These are phyloP conservation scores for Cladophialophora immunda DNA, from an alignment of 2,329 filamentous ascomycete genomes.

Conservation along the genomic window DNA sequence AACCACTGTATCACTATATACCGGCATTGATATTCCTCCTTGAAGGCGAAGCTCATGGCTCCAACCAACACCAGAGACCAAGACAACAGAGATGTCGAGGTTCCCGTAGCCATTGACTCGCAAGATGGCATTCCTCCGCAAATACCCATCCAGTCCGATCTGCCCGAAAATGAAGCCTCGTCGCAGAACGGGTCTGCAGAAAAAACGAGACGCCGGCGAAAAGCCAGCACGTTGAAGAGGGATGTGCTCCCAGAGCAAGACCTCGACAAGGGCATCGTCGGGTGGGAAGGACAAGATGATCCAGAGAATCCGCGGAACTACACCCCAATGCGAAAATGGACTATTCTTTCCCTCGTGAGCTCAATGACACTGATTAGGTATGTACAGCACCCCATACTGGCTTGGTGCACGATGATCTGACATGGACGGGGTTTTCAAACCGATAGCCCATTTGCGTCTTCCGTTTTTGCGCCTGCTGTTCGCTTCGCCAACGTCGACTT, in stretches of 20 bases:
- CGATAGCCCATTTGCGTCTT: slow-evolving; percentile 57
- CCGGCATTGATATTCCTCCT: neutral
- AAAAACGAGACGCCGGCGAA: neutral
- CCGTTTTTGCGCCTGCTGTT: slow-evolving; percentile 74
- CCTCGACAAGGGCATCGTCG: slow-evolving; percentile 30
- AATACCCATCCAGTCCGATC: neutral
- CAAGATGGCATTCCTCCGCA: neutral
- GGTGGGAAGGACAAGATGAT: slow-evolving; percentile 45
- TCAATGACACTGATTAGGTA: slow-evolving; percentile 26
- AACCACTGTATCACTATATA: neutral
- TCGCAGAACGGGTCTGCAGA: neutral
- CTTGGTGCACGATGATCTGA: neutral
- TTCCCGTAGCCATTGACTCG: neutral
- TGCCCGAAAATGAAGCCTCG: neutral
- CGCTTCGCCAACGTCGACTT: slow-evolving; percentile 70
- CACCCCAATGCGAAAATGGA: slow-evolving; percentile 41
- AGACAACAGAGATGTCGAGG: neutral
- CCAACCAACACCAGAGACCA: neutral
- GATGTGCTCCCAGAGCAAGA: slow-evolving; percentile 2
- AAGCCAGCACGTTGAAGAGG: neutral
- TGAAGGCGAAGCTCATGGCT: neutral
- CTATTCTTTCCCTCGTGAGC: slow-evolving; percentile 31
- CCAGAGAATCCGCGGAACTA: slow-evolving; percentile 46
- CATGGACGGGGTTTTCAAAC: neutral
- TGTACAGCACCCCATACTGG: neutral